Evolutionary conservation across 2,329 filamentous ascomycete genomes (phyloP).

Genomic region (Graphiopsis chlorocephala): DNA sequence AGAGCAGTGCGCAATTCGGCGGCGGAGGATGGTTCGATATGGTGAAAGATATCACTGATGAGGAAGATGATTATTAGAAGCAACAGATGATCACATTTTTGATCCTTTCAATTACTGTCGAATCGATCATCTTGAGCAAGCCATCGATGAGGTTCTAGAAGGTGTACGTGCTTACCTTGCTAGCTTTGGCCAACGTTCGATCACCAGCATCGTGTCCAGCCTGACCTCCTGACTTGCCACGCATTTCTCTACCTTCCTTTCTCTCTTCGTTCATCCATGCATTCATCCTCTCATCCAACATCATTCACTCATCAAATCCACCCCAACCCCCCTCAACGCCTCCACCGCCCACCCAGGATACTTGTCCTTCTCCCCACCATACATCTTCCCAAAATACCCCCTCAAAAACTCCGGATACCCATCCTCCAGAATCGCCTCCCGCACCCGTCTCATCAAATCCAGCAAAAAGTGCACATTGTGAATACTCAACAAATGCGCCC

Average conservation of each 20-base stretch:
- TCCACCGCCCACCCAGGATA: constrained; percentile 84
- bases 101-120: not conserved
- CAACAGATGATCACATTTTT: not conserved
- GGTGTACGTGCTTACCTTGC: not conserved
- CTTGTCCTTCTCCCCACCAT: constrained; percentile 59
- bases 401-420: constrained; percentile 73
- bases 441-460: constrained; percentile 71
- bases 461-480: constrained; percentile 96
- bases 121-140: not conserved
- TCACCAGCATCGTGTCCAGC: not conserved
- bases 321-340: constrained; percentile 73
- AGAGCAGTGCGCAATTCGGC: constrained; percentile 68
- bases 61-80: constrained; percentile 1
- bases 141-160: not conserved
- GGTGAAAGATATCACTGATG: constrained; percentile 50
- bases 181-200: not conserved
- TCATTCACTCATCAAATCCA: constrained; percentile 60
- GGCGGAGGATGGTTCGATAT: constrained; percentile 82
- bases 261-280: no score
- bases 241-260: no score
- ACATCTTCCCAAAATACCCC: constrained; percentile 73
- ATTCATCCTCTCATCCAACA: not conserved
- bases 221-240: no score
- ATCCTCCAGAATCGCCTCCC: constrained; percentile 55
- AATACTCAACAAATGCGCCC: constrained; percentile 80